Base-by-base conservation (phyloP, 2,329 filamentous ascomycete species). In the Arthrobotrys sphaeroides region DNA sequence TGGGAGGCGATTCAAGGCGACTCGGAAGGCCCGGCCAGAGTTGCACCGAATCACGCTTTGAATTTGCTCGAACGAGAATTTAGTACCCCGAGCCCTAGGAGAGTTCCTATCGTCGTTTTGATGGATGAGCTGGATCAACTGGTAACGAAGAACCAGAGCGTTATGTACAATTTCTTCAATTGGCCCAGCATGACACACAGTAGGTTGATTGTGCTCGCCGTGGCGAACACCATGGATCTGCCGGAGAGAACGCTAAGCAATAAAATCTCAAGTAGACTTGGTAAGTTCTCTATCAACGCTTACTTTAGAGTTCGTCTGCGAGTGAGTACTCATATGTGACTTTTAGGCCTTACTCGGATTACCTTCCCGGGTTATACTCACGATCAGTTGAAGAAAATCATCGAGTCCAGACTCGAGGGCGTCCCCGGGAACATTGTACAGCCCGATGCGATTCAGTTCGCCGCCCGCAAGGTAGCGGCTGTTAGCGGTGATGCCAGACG, bases 111-210 rank as follows among this genome's bases (percentile, higher is more conserved):
- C 81, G 95, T 99, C 12, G 95, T 99, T 1, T 84, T 99, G 59
- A 99, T 99, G 95, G 95, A 99, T 80, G 95, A 99, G 83, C 87
- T 99, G 53, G 95, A 99, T 82, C 95, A 99, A 83, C 88, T 99
- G 5, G 96, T 99, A 3, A 99, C 95, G 10, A 95, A 94, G 81
- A 98, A 97, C 80, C 96, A 99, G 82, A 94, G 92, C n/a, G 95
- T 99, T 83, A 99, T 99, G 95, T 99, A 99, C 84, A 99, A 99
- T 83, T 99, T 99, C 83, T 99, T 99, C 87, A 99, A 99, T 81
- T 99, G 95, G 95, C 95, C 95, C 2, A 91, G 92, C 9, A 85
- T 98, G 64, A 88, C 92, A 57, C 94, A 99, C 83, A 97, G 93
- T 64, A 89, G 94, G 55, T 86, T 99, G 47, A 97, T 99, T 82